Evolutionary conservation across 2,329 filamentous ascomycete genomes (phyloP).

Genomic region (Hypoxylon sp.): DNA sequence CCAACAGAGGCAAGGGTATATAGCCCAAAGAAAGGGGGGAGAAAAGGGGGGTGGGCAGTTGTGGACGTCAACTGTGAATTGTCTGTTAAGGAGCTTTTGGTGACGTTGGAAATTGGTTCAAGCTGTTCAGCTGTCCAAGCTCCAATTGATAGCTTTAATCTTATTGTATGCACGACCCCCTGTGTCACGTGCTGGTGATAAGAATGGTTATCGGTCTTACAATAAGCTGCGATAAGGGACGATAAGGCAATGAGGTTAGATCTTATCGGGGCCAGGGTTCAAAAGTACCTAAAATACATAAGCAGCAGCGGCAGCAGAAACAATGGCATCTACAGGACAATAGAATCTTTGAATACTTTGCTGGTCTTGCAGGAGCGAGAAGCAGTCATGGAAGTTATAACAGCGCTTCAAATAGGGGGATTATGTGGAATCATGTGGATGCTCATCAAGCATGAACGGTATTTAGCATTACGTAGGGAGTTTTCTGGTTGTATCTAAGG

Average conservation of each 20-base stretch:
- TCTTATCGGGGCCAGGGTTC: background rate
- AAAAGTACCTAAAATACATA: too few species aligned
- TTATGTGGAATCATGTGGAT: background rate
- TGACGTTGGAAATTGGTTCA: slow-evolving; percentile 4
- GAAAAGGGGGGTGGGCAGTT: background rate
- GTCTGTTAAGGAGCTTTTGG: background rate
- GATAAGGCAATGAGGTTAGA: background rate
- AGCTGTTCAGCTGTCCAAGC: slow-evolving; percentile 10
- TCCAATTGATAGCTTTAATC: slow-evolving; percentile 9
- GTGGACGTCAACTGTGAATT: slow-evolving; percentile 6
- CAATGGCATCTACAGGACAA: background rate
- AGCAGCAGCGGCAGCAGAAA: background rate
- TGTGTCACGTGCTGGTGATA: background rate
- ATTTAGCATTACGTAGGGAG: too few species aligned
- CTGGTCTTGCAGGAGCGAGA: background rate
- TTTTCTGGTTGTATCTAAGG: background rate
- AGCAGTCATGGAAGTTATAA: background rate
- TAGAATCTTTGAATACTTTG: background rate
- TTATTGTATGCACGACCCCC: background rate
- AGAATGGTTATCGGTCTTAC: background rate
- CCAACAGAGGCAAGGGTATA: background rate
- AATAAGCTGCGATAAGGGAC: background rate
- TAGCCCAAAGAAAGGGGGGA: background rate
- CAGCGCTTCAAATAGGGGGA: background rate
- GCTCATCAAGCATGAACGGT: background rate